Evolutionary conservation across 2,329 filamentous ascomycete species (phyloP), one percentile per base, ranked within the genome.

Genomic region (Aspergillus fumigatiaffinis): DNA sequence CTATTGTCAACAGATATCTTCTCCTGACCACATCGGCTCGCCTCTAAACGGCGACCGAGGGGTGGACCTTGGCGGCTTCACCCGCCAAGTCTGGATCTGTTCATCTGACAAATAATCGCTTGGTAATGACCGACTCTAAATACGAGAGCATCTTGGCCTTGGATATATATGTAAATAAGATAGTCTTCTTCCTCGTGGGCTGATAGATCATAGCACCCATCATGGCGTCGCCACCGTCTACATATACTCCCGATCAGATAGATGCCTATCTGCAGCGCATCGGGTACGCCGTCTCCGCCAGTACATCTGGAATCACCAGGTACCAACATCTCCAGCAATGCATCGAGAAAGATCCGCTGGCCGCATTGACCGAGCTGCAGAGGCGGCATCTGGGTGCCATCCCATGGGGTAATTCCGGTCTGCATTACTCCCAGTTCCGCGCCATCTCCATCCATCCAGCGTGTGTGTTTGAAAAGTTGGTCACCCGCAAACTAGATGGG

Each of bases 371-470:
- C 1, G 63, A 62, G 23, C 60, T 80, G 2, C 76, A 79, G 55
- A 68, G 69, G 32, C 69, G 75, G 17, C 81, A 84, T 52, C 67
- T 84, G 6, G 70, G 72, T 21, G 67, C 73, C 10, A 75, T 85
- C 7, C 81, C 82, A 0, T 86, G 84, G 68, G 83, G 84, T 28
- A 86, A 85, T 60, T 71, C 85, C 10, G 75, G 73, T 1, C 71
- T 86, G 46, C 84, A 86, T 64, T 83, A 83, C 64, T 80, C 79
- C 2, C 70, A 72, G n/a, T 72, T 79, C 58, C 78, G 77, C 42
- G 71, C 67, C 10, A 76, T 85, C 26, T 78, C 77, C 2, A 69
- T 84, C 42, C 75, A 84, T 51, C 75, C 79, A 1, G 69, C 80
- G 23, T 69, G 72, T 3, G 67, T 86, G 6, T 86, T 78, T 66